These are phyloP conservation scores for Simplicillium aogashimaense DNA, from an alignment of 2,329 filamentous ascomycete species.

Conservation along the genomic window DNA sequence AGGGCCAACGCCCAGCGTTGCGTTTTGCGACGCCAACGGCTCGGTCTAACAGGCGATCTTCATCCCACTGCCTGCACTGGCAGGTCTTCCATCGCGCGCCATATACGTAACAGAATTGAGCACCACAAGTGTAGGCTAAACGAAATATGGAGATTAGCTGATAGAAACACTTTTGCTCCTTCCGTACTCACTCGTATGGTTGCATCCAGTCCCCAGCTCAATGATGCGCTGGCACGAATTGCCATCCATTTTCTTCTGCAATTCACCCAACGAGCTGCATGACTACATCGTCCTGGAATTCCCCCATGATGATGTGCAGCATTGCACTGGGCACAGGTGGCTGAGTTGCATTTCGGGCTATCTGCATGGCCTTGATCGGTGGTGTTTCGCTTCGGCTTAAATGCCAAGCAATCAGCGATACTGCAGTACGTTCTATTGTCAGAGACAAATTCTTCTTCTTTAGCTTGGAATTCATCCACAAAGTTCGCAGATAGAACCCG, in stretches of 20 bases:
- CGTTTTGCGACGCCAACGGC: no score
- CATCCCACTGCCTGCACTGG: constrained; percentile 24
- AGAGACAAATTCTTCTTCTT: constrained; percentile 37
- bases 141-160: background rate
- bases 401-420: constrained; percentile 28
- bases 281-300: constrained; percentile 21
- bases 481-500: constrained; percentile 25
- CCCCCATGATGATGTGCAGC: constrained; percentile 21
- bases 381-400: constrained; percentile 28
- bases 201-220: constrained; percentile 39
- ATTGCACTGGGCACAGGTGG: constrained; percentile 38
- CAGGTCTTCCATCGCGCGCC: constrained; percentile 30
- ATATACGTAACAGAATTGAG: constrained; percentile 41
- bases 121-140: constrained; percentile 32
- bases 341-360: constrained; percentile 16
- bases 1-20: no score
- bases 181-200: constrained; percentile 43
- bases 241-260: constrained; percentile 36
- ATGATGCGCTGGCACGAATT: constrained; percentile 35
- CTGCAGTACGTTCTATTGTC: constrained; percentile 42
- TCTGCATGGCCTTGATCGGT: no score
- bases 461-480: constrained; percentile 26
- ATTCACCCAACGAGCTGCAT: constrained; percentile 15
- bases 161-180: constrained; percentile 2
- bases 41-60: constrained; percentile 20